phyloP scores from a whole-genome alignment of 352 stramenopile genomes.

The Phytophthora litchii region DNA sequence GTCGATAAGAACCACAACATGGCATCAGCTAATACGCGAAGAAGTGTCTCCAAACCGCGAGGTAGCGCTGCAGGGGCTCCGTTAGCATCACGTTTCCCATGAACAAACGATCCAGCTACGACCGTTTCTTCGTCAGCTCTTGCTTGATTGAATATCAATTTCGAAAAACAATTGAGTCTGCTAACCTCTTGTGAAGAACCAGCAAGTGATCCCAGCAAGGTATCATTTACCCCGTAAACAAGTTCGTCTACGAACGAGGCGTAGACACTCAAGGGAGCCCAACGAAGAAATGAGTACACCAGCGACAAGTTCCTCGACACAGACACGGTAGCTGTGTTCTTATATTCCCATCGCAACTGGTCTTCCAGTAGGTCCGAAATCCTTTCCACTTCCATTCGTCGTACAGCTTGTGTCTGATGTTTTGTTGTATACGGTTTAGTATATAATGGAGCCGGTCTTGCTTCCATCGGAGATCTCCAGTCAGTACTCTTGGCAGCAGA shows the following conservation, averaged over 20 bases:
- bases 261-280: slow-evolving; percentile 53
- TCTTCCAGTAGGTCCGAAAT: slow-evolving; percentile 5
- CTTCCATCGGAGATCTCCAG: background rate
- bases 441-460: background rate
- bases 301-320: slow-evolving; percentile 63
- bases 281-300: slow-evolving; percentile 50
- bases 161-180: slow-evolving; percentile 57
- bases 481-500: background rate
- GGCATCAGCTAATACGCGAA: slow-evolving; percentile 41
- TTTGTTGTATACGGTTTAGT: background rate
- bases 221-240: slow-evolving; percentile 43
- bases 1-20: slow-evolving; percentile 55
- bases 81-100: background rate
- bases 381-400: background rate
- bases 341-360: slow-evolving; percentile 24
- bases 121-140: background rate
- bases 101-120: background rate
- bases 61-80: slow-evolving; percentile 11
- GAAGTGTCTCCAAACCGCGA: slow-evolving; percentile 40
- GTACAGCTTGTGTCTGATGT: background rate
- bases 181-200: slow-evolving; percentile 20
- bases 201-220: slow-evolving; percentile 36
- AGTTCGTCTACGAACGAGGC: slow-evolving; percentile 55
- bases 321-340: slow-evolving; percentile 28
- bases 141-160: slow-evolving; percentile 43